Base-by-base conservation (phyloP, 768 basidiomycete species). In the Amanita polypyramis region DNA sequence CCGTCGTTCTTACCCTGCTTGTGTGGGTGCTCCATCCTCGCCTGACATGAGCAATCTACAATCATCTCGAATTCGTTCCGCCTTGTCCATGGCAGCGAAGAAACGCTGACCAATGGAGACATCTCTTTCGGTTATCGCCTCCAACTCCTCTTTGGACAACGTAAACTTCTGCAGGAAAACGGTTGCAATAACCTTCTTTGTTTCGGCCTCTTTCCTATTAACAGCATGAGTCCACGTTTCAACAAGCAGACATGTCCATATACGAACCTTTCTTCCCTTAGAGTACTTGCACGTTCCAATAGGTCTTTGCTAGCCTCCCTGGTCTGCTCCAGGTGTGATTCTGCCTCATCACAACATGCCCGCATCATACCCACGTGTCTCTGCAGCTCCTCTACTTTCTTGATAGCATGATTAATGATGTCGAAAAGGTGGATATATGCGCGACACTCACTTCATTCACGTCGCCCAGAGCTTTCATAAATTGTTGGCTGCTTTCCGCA, bases 91-190 rank as follows among this genome's bases (percentile, higher is more conserved):
- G 0, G 88, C 86, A 2, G 73, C 66, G 60, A 97, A 98, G 57
- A 99, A 83, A 2, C 69, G 70, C 4, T 70, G 60, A 0, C 85
- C 84, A 14, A 96, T 72, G 4, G 84, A 76, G 4, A 93, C 74
- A 25, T 94, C 84, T 32, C 90, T 68, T 8, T 88, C 90, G 0
- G 78, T 79, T 33, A 99, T 70, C 0, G 83, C 79, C 25, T 83
- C 77, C 1, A 76, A 65, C 58, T 97, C 93, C 10, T 74, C 70
- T 1, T 84, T 75, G 3, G 66, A 76, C 11, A 98, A 77, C 0
- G 92, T 96, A 64, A 98, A 99, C 2, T 85, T 80, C 0, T 74
- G 64, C 19, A 99, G 76, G 65, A 99, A 97, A 10, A 85, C 65
- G 1, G 74, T 64, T 2, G 95, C 79, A 51, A 97, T 80, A 0